Base-by-base conservation (phyloP, 805 yeast species). In the Tetrapisispora phaffii region DNA sequence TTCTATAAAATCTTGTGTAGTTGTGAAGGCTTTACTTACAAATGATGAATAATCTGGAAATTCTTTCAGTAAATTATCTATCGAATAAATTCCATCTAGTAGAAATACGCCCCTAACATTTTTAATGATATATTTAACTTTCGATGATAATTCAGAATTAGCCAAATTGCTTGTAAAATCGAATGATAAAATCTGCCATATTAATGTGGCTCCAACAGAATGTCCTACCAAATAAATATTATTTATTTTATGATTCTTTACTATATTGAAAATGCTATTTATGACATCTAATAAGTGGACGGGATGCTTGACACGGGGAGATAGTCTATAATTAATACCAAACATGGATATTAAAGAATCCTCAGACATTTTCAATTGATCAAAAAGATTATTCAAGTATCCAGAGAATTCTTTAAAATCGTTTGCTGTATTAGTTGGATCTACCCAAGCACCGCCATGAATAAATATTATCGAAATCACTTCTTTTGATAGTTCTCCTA, bases 391-490 rank as follows among this genome's bases (percentile, higher is more conserved):
- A 8, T 43, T 32, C 17, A 53, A 39, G 9, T 21, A 12, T 13
- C 39, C 29, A 16, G 51, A 34, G 37, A 79, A 47, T 12, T 50
- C 52, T 9, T 65, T 66, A 44, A 76, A 77, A 53, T 82, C 90
- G 34, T 71, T 62, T 23, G 65, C 72, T 0, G 88, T 80, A 56
- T 82, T 80, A 2, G 50, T 58, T 1, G 79, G 76, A 55, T 83
- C 94, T 49, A 85, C 70, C 95, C 95, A 86, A 0, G 88, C 94
- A 0, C 96, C 96, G 1, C 96, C 96, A 62, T 86, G 96, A 34
- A 86, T 72, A 52, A 78, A 80, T 0, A 85, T 71, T 6, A 76
- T 28, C n/a, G n/a, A n/a, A n/a, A 17, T 20, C 44, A 2, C 12
- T 29, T 15, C 23, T 4, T 6, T 12, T 28, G 17, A 17, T 28